These are phyloP conservation scores for Boletus rufocinnamomeus DNA, from an alignment of 768 basidiomycete genomes.

Conservation along the genomic window DNA sequence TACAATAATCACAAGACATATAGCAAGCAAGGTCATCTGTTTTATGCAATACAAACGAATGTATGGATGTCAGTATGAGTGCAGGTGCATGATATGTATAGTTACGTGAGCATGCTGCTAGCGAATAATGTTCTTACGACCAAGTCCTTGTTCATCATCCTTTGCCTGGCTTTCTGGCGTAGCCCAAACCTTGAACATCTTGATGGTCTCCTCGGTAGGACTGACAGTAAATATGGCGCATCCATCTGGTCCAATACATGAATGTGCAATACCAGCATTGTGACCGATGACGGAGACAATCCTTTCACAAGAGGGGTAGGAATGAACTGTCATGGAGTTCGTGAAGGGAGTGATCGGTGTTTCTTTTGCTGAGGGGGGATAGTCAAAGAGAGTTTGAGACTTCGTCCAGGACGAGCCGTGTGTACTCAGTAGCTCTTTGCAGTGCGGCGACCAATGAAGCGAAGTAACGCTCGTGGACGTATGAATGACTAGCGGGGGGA, in stretches of 20 bases:
- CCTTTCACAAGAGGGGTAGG: conserved; percentile 54
- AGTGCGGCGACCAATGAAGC: conserved; percentile 71
- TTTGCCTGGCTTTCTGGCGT: conserved; percentile 21
- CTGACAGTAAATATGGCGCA: conserved; percentile 65
- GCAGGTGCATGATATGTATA: conserved; percentile 5
- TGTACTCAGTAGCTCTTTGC: conserved; percentile 83
- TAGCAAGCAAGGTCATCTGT: conserved; percentile 4
- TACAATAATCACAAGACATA: conserved; percentile 14
- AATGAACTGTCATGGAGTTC: conserved; percentile 50
- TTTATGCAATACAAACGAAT: conserved; percentile 10
- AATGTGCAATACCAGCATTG: conserved; percentile 53
- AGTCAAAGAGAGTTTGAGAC: conserved; percentile 21
- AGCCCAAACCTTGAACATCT: conserved; percentile 73
- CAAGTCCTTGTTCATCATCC: conserved; percentile 24
- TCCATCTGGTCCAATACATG: conserved; percentile 63
- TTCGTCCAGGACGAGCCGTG: conserved; percentile 49
- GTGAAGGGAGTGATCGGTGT: conserved; percentile 32
- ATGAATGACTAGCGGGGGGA: conserved; percentile 47
- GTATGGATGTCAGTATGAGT: conserved; percentile 5
- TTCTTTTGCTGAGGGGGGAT: conserved; percentile 26
- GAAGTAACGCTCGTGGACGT: conserved; percentile 57
- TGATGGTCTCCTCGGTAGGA: conserved; percentile 65
- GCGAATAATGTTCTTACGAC: conserved; percentile 30
- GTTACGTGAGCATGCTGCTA: conserved; percentile 11
- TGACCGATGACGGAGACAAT: conserved; percentile 62